Evolutionary conservation across 768 basidiomycete genomes (phyloP), one percentile per base, ranked within the genome.

Genomic region (Suillus subluteus): DNA sequence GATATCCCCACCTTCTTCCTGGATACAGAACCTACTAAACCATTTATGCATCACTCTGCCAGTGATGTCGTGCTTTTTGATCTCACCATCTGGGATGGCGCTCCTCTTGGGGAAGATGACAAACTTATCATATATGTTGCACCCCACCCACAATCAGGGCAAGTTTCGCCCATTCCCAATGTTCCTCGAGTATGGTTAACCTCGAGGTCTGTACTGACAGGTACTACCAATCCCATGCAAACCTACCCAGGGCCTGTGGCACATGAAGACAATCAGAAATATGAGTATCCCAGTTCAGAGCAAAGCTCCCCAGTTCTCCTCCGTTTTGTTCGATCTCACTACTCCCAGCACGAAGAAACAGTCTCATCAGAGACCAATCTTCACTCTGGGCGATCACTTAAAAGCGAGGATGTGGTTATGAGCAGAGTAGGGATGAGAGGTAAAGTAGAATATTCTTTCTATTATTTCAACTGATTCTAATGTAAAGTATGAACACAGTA

Each of bases 61-160:
- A 75, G 69, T n/a, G 74, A 78, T 2, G 58, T 64, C 50, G 73
- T 75, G 41, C 72, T 72, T 26, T 61, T 73, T 48, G 72, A 76
- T 64, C 67, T 71, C 13, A 40, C 66, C 44, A 0, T 66, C 70
- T 32, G 76, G 72, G 1, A 8, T 26, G 46, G 43, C 2, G 61
- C 69, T 46, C 58, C 70, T n/a, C 69, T 73, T 2, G 82, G 81
- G 37, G 77, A 74, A 12, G 87, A 88, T 38, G 89, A 91, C 23
- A 92, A 94, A 65, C 73, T 85, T 5, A 92, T 94, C 64, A 91
- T 94, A 12, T 93, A 93, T 71, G 88, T 87, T 32, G 91, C 91
- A 0, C 91, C 92, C 0, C 85, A 91, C 71, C 91, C 91, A 6
- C 85, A 89, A 1, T 70, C 70, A 4, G 62, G 63, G 4, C 63